A percentile compares a stretch with the other conserved stretches of the same genome.
Conservation (phyloP, 176 grass and related monocot genomes). For the Aegilops sharonensis region DNA sequence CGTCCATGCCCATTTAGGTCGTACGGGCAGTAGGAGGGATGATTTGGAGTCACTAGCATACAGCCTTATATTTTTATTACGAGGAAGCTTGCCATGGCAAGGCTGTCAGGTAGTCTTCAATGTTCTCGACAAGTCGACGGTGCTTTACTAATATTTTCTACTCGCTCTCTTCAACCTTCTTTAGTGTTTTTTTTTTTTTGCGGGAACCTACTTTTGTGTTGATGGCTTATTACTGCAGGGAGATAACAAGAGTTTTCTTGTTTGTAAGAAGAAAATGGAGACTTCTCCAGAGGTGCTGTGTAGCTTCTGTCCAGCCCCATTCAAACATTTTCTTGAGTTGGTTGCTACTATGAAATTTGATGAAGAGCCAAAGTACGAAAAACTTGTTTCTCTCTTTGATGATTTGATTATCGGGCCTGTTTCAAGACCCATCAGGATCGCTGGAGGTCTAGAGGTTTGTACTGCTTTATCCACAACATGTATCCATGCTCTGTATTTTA, state of each 20-base stretch:
- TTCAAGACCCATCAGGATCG: constrained; percentile 65
- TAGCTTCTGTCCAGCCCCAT: constrained; percentile 63
- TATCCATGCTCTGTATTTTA: not conserved
- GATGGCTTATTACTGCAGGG: constrained; percentile 40
- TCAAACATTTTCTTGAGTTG: constrained; percentile 76
- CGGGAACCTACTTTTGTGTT: constrained; percentile 5
- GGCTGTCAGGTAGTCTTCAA: constrained; percentile 67
- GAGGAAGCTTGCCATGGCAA: constrained; percentile 85
- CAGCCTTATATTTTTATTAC: constrained; percentile 70
- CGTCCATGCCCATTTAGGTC: constrained; percentile 86
- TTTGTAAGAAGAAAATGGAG: constrained; percentile 89
- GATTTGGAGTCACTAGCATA: constrained; percentile 91
- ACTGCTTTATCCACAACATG: not conserved
- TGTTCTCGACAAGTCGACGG: not conserved
- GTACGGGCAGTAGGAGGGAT: constrained; percentile 82
- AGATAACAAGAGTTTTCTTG: constrained; percentile 81
- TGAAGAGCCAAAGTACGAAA: constrained; percentile 75
- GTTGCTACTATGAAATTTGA: constrained; percentile 84
- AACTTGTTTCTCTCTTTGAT: constrained; percentile 75
- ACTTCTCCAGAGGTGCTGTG: constrained; percentile 58
- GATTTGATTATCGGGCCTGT: constrained; percentile 45
- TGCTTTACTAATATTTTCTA: constrained; percentile 2
- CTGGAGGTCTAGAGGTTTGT: constrained; percentile 64
- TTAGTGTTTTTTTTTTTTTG: not conserved
- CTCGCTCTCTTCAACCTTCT: not conserved